Percentiles rank a stretch among this genome's conserved stretches.
Evolutionary conservation across 352 stramenopile genomes (phyloP).

Genomic region (Phytophthora macrochlamydospora): DNA sequence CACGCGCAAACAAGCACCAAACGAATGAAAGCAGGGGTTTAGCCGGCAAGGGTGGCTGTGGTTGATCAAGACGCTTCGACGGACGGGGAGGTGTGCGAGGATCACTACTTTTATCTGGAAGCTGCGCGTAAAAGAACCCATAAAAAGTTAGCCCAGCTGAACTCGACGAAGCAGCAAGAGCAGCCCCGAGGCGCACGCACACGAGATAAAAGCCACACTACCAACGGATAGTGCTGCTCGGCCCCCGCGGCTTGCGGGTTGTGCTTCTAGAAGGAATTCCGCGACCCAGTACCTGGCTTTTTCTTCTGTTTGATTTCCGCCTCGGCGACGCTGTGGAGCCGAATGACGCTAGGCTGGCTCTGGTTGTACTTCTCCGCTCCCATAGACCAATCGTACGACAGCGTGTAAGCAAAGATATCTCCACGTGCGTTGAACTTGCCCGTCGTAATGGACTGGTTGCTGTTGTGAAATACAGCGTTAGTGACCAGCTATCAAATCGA

Average conservation of each 20-base stretch:
- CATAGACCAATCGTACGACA: conserved; percentile 98
- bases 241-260: conserved; percentile 38
- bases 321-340: conserved; percentile 91
- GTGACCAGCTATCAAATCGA: neutral
- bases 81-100: conserved; percentile 13
- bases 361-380: conserved; percentile 91
- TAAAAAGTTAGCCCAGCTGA: no score
- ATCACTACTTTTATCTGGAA: conserved; percentile 44
- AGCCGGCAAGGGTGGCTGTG: no score
- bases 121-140: conserved; percentile 19
- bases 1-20: no score
- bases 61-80: neutral
- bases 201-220: conserved; percentile 36
- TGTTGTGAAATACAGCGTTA: conserved; percentile 16
- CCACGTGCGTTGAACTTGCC: conserved; percentile 94
- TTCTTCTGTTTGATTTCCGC: conserved; percentile 96
- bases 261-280: conserved; percentile 51
- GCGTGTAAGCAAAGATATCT: conserved; percentile 96
- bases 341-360: conserved; percentile 91
- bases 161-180: conserved; percentile 29
- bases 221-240: conserved; percentile 34
- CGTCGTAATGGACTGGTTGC: conserved; percentile 90
- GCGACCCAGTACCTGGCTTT: conserved; percentile 81
- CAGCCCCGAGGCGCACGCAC: conserved; percentile 37
- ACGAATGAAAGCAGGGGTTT: no score